phyloP scores from a whole-genome alignment of 2,329 filamentous ascomycete genomes.

The Colletotrichum sp. region DNA sequence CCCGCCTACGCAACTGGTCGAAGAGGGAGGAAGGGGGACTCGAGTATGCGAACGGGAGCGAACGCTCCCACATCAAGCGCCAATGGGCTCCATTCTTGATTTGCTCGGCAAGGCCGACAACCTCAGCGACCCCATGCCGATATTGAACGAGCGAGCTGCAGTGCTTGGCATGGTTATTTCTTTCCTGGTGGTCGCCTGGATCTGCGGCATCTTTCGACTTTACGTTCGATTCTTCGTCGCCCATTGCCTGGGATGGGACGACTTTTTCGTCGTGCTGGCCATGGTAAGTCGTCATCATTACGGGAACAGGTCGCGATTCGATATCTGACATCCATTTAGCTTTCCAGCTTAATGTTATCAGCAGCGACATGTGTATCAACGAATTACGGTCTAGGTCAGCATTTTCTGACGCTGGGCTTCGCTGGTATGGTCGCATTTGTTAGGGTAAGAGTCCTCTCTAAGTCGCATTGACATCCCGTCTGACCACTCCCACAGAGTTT shows the following conservation, averaged over 20 bases:
- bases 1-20: not conserved
- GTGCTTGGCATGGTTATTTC: constrained; percentile 22
- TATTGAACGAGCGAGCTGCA: constrained; percentile 12
- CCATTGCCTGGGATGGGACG: constrained; percentile 21
- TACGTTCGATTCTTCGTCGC: constrained; percentile 21
- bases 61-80: not conserved
- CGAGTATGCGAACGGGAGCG: constrained; percentile 4
- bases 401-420: not conserved
- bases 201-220: constrained; percentile 20
- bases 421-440: constrained; percentile 10
- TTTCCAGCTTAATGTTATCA: constrained; percentile 7
- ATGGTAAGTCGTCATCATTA: constrained; percentile 1
- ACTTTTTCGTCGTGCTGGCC: constrained; percentile 21
- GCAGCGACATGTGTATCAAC: not conserved
- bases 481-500: not conserved
- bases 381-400: not conserved
- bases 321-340: not conserved
- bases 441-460: not conserved
- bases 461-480: not conserved
- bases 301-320: accelerated
- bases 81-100: constrained; percentile 20
- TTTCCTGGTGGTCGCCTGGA: constrained; percentile 19
- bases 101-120: constrained; percentile 24
- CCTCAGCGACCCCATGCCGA: constrained; percentile 19
- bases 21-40: not conserved